A percentile compares a stretch with the other conserved stretches of the same genome.
Conservation (phyloP, 202 grass and related monocot genomes). For the Brachypodium distachyon region DNA sequence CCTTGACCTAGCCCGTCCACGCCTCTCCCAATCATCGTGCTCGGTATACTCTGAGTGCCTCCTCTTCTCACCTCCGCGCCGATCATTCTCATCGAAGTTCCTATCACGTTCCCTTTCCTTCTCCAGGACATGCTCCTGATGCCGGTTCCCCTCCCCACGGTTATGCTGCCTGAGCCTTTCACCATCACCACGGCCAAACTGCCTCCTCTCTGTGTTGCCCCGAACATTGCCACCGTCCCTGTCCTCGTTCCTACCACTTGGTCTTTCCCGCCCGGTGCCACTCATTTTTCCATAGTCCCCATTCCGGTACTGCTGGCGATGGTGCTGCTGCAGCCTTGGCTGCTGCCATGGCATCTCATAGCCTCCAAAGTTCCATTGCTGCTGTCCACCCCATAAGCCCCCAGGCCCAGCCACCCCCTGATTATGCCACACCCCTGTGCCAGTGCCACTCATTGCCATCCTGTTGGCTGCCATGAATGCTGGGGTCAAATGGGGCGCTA, state of each 20-base stretch:
- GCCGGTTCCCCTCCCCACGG: neutral
- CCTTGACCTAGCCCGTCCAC: conserved; percentile 1
- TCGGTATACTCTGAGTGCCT: conserved; percentile 23
- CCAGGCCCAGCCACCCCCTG: conserved; percentile 33
- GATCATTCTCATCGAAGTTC: conserved; percentile 24
- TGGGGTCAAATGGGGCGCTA: conserved; percentile 30
- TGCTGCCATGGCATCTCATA: conserved; percentile 23
- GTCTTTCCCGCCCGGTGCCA: neutral
- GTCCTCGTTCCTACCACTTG: conserved; percentile 24
- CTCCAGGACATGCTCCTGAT: neutral
- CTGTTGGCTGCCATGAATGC: conserved; percentile 35
- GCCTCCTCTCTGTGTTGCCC: neutral
- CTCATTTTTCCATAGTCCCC: conserved; percentile 10
- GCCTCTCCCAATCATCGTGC: conserved; percentile 18
- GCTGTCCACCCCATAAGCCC: conserved; percentile 27
- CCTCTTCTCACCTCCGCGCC: conserved; percentile 6
- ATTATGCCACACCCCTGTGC: conserved; percentile 28
- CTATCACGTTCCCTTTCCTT: conserved; percentile 23
- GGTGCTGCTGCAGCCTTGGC: neutral
- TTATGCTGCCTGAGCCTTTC: neutral
- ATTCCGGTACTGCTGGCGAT: conserved; percentile 7
- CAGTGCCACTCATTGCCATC: conserved; percentile 26
- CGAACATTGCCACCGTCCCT: conserved; percentile 17
- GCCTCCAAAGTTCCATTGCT: conserved; percentile 38
- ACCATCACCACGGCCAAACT: conserved; percentile 5